Evolutionary conservation across 2,329 filamentous ascomycete species (phyloP).

Genomic region (Knoxdaviesia capensis): DNA sequence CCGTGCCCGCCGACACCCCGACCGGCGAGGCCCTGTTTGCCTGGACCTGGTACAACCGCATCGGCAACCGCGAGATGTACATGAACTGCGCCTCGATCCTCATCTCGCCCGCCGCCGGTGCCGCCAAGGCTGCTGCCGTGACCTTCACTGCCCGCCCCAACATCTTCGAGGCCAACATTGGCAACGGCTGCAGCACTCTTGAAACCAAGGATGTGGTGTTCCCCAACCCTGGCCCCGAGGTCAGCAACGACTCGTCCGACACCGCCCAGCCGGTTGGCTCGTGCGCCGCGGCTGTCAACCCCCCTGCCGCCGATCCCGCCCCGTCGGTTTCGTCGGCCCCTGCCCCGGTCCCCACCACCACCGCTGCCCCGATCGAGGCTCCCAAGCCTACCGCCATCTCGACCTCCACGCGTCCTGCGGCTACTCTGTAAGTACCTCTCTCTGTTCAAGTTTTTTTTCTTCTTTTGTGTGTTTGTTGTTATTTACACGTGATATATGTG

Average conservation of each 20-base stretch:
- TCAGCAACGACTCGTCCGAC: conserved; percentile 17
- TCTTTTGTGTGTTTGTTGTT: neutral
- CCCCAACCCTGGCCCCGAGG: conserved; percentile 42
- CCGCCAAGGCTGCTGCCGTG: conserved; percentile 7
- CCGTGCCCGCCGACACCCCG: conserved; percentile 42
- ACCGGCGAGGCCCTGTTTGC: conserved; percentile 42
- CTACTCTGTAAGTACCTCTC: conserved; percentile 10
- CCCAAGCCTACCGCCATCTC: conserved; percentile 2
- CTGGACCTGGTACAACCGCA: conserved; percentile 61
- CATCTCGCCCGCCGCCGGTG: conserved; percentile 22
- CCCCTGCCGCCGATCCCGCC: conserved; percentile 3
- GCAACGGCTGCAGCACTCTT: conserved; percentile 34
- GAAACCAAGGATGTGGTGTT: conserved; percentile 40
- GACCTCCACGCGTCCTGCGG: conserved; percentile 5
- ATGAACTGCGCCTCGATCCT: conserved; percentile 64
- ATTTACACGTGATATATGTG: neutral
- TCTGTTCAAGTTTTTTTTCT: neutral
- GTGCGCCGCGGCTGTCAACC: conserved; percentile 10
- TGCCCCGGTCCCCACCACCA: conserved; percentile 5
- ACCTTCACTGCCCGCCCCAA: conserved; percentile 37
- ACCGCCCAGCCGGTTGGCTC: conserved; percentile 16
- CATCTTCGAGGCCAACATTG: conserved; percentile 54
- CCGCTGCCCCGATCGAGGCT: conserved; percentile 6
- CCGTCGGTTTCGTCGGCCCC: conserved; percentile 5
- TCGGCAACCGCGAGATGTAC: conserved; percentile 70